Percentiles rank a stretch among this genome's conserved stretches.
Conservation (phyloP, 805 yeast species). For the Candida sithepensis region DNA sequence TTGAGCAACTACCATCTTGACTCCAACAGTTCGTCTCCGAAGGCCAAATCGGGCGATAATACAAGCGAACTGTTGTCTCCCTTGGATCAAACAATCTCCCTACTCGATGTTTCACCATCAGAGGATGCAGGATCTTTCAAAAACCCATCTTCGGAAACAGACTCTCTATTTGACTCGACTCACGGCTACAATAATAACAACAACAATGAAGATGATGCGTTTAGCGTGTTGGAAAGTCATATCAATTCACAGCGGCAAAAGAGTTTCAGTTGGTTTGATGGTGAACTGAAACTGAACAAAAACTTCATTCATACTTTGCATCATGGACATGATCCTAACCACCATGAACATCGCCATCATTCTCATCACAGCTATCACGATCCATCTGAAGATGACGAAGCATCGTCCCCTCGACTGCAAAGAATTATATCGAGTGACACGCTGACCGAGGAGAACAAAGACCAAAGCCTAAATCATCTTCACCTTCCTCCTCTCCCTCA, state of each 20-base stretch:
- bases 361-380: background rate
- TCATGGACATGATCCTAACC: background rate
- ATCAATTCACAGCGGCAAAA: constrained; percentile 14
- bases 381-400: background rate
- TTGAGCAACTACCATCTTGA: background rate
- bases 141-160: background rate
- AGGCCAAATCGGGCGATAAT: background rate
- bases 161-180: background rate
- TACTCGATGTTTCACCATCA: background rate
- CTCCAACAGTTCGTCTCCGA: background rate
- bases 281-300: constrained; percentile 4
- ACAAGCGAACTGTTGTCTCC: background rate
- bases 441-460: background rate
- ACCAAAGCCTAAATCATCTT: too few species aligned
- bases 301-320: background rate
- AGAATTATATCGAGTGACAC: background rate
- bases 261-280: constrained; percentile 16
- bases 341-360: background rate
- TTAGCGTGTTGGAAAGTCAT: constrained; percentile 13
- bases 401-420: background rate
- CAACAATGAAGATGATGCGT: constrained; percentile 10
- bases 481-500: too few species aligned
- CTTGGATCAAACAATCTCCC: background rate
- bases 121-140: background rate
- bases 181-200: background rate